Conservation (phyloP, 2,329 filamentous ascomycete genomes). For the Akanthomyces lecanii region DNA sequence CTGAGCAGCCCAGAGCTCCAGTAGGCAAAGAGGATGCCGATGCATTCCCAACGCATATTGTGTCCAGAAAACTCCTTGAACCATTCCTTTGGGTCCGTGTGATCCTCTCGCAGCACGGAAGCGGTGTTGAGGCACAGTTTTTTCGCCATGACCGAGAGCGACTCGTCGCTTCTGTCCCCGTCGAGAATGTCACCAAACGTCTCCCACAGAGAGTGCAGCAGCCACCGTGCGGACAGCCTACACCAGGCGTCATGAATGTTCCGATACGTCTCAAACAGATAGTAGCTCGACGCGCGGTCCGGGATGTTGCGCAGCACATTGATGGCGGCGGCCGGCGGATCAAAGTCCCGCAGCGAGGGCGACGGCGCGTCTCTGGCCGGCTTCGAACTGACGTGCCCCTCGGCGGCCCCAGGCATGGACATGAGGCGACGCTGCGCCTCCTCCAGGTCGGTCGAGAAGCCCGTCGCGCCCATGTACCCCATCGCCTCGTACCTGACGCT, state of each 20-base stretch:
- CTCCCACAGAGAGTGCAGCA: slow-evolving; percentile 20
- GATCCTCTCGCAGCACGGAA: slow-evolving; percentile 29
- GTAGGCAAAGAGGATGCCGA: slow-evolving; percentile 32
- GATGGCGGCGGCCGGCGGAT: slow-evolving; percentile 7
- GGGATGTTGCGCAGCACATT: slow-evolving; percentile 16
- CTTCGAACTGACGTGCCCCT: background rate
- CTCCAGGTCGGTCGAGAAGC: slow-evolving; percentile 25
- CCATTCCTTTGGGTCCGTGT: slow-evolving; percentile 30
- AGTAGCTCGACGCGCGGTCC: slow-evolving; percentile 14
- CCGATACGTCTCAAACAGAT: slow-evolving; percentile 18
- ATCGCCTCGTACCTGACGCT: slow-evolving; percentile 16
- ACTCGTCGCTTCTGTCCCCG: slow-evolving; percentile 17
- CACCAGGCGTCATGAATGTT: slow-evolving; percentile 23
- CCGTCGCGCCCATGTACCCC: slow-evolving; percentile 36
- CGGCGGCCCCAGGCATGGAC: slow-evolving; percentile 10
- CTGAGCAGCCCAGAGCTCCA: slow-evolving; percentile 18
- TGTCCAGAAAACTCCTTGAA: slow-evolving; percentile 31
- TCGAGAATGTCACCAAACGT: slow-evolving; percentile 21
- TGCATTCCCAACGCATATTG: slow-evolving; percentile 35
- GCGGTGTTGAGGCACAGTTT: slow-evolving; percentile 33
- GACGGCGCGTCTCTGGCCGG: background rate
- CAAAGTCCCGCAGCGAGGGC: background rate
- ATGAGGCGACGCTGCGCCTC: slow-evolving; percentile 16
- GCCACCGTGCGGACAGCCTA: slow-evolving; percentile 14
- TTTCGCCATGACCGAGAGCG: slow-evolving; percentile 29